Percentiles rank a stretch among this genome's conserved stretches.
These are phyloP conservation scores for Yamadazyma sp. DNA, from an alignment of 1,139 yeast genomes.

Conservation along the genomic window DNA sequence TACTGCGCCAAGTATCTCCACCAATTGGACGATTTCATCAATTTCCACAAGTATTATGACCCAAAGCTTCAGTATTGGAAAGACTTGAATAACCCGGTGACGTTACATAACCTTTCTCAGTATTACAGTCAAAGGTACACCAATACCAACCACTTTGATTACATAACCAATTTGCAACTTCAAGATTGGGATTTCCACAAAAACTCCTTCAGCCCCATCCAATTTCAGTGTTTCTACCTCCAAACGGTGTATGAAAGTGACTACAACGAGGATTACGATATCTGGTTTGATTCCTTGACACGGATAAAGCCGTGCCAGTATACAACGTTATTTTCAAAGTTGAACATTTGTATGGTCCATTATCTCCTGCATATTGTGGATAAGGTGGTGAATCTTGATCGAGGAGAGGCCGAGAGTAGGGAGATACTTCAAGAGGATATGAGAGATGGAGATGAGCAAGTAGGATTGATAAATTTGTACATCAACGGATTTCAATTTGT, in stretches of 20 bases:
- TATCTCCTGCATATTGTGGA: slow-evolving; percentile 33
- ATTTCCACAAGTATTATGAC: slow-evolving; percentile 63
- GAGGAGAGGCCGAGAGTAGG: slow-evolving; percentile 45
- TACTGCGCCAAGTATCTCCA: slow-evolving; percentile 52
- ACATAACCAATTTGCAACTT: slow-evolving; percentile 25
- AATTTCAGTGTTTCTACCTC: slow-evolving; percentile 36
- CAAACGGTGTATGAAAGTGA: slow-evolving; percentile 40
- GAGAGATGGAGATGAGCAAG: slow-evolving; percentile 32
- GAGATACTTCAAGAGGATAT: slow-evolving; percentile 29
- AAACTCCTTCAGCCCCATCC: slow-evolving; percentile 24
- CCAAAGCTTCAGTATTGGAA: slow-evolving; percentile 43
- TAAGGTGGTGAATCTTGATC: slow-evolving; percentile 31
- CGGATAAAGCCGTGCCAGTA: slow-evolving; percentile 14
- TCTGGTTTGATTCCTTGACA: slow-evolving; percentile 27
- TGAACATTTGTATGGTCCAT: slow-evolving; percentile 29
- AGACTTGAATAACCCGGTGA: slow-evolving; percentile 59
- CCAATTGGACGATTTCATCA: slow-evolving; percentile 54
- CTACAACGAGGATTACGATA: slow-evolving; percentile 34
- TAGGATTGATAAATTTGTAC: slow-evolving; percentile 26
- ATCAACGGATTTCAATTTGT: slow-evolving; percentile 38
- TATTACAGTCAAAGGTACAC: slow-evolving; percentile 36
- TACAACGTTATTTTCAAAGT: slow-evolving; percentile 18
- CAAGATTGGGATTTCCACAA: slow-evolving; percentile 40
- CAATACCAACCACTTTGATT: slow-evolving; percentile 24
- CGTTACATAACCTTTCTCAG: slow-evolving; percentile 54